These are phyloP conservation scores for Rhizoclosmatium hyalinum DNA, from an alignment of 371 early-diverging fungal species.

Conservation along the genomic window DNA sequence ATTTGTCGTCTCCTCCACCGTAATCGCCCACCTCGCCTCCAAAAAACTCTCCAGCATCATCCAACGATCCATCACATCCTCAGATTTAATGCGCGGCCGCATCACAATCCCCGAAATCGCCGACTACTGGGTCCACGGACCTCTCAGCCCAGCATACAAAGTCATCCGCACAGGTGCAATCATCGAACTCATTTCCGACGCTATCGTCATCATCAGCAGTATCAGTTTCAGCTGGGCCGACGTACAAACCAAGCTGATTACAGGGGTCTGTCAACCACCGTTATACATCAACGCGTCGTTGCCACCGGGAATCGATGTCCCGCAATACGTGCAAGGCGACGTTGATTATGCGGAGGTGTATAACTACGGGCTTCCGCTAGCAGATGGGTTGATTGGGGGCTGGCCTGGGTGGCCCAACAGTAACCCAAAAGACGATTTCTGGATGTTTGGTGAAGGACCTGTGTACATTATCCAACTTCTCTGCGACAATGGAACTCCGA, in stretches of 20 bases:
- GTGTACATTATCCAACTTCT: conserved; percentile 22
- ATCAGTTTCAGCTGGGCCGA: conserved; percentile 19
- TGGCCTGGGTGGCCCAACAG: conserved; percentile 23
- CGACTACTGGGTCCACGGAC: conserved; percentile 12
- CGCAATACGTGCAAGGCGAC: conserved; percentile 20
- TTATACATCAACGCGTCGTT: conserved; percentile 6
- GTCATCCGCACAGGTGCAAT: not conserved
- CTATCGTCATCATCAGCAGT: conserved; percentile 17
- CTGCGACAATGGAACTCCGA: conserved; percentile 16
- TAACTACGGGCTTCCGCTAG: conserved; percentile 15
- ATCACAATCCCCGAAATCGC: conserved; percentile 1
- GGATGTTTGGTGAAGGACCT: conserved; percentile 19
- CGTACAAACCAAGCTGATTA: conserved; percentile 4
- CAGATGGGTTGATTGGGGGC: conserved; percentile 4
- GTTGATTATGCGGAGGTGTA: conserved; percentile 20
- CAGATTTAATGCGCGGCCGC: conserved; percentile 5
- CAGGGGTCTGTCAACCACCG: conserved; percentile 6
- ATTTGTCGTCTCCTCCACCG: not conserved
- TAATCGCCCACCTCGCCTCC: conserved; percentile 1
- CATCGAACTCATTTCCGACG: not conserved
- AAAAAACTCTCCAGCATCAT: conserved; percentile 5
- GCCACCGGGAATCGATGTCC: conserved; percentile 19
- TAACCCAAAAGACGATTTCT: conserved; percentile 13
- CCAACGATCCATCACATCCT: conserved; percentile 14
- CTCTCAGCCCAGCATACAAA: conserved; percentile 1